Conservation (phyloP, 257 asterid genomes). For the Jacaranda mimosifolia region DNA sequence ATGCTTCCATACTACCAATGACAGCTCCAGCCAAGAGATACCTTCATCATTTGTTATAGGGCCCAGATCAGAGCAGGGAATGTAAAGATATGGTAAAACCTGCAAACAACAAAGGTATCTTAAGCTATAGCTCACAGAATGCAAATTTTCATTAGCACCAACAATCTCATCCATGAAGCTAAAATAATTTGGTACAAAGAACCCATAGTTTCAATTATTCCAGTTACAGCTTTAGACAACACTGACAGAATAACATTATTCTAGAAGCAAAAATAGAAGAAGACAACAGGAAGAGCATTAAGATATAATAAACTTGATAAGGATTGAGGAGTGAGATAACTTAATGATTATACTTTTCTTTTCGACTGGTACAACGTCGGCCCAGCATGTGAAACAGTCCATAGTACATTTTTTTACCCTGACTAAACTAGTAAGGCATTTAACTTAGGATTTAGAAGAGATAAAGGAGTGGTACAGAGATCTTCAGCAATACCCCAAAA, state of each 20-base stretch:
- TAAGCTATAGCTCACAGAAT: constrained; percentile 24
- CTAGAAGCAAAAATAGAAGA: constrained; percentile 18
- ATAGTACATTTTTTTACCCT: no score
- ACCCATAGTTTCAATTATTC: not conserved
- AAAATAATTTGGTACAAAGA: constrained; percentile 9
- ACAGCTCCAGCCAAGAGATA: constrained; percentile 37
- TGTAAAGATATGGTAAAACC: constrained; percentile 87
- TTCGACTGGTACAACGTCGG: no score
- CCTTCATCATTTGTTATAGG: constrained; percentile 65
- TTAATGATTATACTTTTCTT: no score
- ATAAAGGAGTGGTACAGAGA: no score
- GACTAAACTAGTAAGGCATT: no score
- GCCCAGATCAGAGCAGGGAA: constrained; percentile 73
- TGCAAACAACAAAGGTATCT: constrained; percentile 44
- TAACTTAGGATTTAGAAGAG: no score
- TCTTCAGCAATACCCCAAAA: no score
- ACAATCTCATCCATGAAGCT: constrained; percentile 30
- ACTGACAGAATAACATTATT: constrained; percentile 1
- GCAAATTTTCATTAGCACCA: constrained; percentile 7
- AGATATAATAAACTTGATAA: constrained; percentile 15
- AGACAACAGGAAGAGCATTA: constrained; percentile 7
- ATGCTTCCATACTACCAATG: constrained; percentile 29
- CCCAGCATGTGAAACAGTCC: no score
- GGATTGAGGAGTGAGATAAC: constrained; percentile 8
- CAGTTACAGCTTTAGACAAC: constrained; percentile 8